Base-by-base conservation (phyloP, 805 yeast species). In the Kodamaea laetipori region DNA sequence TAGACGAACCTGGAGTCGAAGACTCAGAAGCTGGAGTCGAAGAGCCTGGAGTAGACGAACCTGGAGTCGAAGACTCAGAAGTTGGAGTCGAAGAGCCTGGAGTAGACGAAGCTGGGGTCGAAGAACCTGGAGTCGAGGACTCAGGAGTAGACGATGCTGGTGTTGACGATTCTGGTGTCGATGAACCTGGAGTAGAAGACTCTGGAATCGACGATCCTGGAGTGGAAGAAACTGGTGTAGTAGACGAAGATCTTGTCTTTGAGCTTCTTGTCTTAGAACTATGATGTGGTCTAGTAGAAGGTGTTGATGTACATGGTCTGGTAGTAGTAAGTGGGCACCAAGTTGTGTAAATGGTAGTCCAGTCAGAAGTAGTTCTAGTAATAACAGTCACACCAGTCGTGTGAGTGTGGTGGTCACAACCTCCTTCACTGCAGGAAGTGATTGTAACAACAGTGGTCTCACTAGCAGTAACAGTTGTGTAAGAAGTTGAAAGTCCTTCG, bases 281-380 rank as follows among this genome's bases (percentile, higher is more conserved):
- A 3, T 4, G 18, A 4, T 28, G 17, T 26, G 30, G 30, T 26
- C 12, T 26, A n/a, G 34, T 3, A 15, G 34, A 15, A 6, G 34
- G 17, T 2, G 34, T 13, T 4, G 34, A 13, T 30, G 34, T 15
- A 2, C 13, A 9, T 4, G 34, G 19, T 9, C 13, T 6, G 4
- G 34, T 15, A 6, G 38, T 17, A 3, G 41, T 28, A 27, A 51
- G 33, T 9, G 57, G 55, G 40, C 58, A 54, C 45, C 44, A 51
- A 4, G 57, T 54, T 7, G 55, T 52, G 43, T 47, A 51, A 12
- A 36, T 30, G 3, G 51, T 46, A 15, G 42, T 40, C 4, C 23
- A 35, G 3, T 43, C 45, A 3, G 39, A 27, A 16, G 32, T 37
- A 5, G 52, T 51, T 6, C 31, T 37, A 5, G 54, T 53, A 8